A percentile compares a stretch with the other conserved stretches of the same genome.
Conservation (phyloP, 2,329 filamentous ascomycete species). For the Ceratocystis alfenasii region DNA sequence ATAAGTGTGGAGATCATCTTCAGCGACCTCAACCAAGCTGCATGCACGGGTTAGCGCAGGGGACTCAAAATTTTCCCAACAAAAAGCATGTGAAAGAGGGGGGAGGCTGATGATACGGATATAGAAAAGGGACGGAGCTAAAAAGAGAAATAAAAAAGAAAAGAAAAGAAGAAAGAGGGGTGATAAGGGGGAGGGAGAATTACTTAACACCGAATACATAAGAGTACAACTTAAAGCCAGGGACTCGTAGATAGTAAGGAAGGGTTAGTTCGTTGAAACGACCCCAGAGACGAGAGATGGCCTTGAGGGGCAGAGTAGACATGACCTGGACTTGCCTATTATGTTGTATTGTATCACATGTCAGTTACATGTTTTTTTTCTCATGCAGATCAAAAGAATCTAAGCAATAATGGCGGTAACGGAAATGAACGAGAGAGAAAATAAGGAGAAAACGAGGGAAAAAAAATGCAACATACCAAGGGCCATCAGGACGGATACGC, state of each 20-base stretch:
- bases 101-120: neutral
- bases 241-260: slow-evolving; percentile 75
- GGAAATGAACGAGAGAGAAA: neutral
- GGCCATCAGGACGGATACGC: slow-evolving; percentile 67
- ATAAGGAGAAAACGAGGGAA: neutral
- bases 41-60: slow-evolving; percentile 23
- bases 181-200: neutral
- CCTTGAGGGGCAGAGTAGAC: slow-evolving; percentile 84
- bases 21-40: slow-evolving; percentile 71
- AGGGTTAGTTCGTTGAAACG: slow-evolving; percentile 81
- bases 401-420: slow-evolving; percentile 6
- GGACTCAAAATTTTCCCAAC: slow-evolving; percentile 18
- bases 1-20: slow-evolving; percentile 78
- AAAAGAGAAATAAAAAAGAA: neutral
- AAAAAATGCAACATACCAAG: slow-evolving; percentile 47
- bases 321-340: slow-evolving; percentile 78
- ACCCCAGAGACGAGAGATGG: slow-evolving; percentile 79
- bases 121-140: neutral
- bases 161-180: neutral
- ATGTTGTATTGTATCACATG: slow-evolving; percentile 18
- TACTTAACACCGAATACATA: slow-evolving; percentile 81
- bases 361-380: neutral
- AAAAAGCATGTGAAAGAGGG: slow-evolving; percentile 18
- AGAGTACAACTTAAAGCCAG: slow-evolving; percentile 84
- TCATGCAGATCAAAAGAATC: slow-evolving; percentile 11